Evolutionary conservation across 2,329 filamentous ascomycete species (phyloP), one percentile per base, ranked within the genome.

Genomic region (Arthroderma sp.): DNA sequence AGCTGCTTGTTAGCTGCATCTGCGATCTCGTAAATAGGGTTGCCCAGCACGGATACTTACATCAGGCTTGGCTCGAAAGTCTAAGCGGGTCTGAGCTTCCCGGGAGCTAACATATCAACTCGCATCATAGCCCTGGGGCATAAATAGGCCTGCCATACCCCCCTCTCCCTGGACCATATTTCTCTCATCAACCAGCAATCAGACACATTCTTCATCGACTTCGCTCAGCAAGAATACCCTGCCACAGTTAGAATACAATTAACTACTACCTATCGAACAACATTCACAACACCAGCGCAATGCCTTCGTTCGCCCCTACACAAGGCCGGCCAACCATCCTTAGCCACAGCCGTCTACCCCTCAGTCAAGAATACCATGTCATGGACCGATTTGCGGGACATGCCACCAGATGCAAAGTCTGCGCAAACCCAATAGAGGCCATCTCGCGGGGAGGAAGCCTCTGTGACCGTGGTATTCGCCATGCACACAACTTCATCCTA

Each of bases 221-320:
- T 25, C 9, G 5, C 5, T 15, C 15, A 23, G 15, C 44, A 25
- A 49, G 13, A 15, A n/a, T 17, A n/a, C 44, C 19, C 13, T 7
- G 25, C 21, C 15, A 21, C 44, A n/a, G 15, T 21, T 8, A n/a
- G 17, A 31, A 28, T n/a, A 25, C 44, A 25, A 11, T 8, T 28
- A 13, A 28, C 25, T 15, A 51, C 5, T n/a, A 11, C 9, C 23
- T n/a, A n/a, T n/a, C n/a, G n/a, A n/a, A 51, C 47, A 19, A 17
- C 13, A 51, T 5, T 31, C 7, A 31, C n/a, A 51, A 25, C 47
- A 33, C 25, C 41, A 53, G 49, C 58, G 91, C 64, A 84, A 85
- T 64, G 61, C 61, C 61, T 54, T 61, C 58, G 21, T 19, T 61
- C 54, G 38, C 59, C 52, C 61, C 61, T 64, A 66, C 23, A 3